Evolutionary conservation across 139 green algal species (phyloP).

Genomic region (Chlamydomonas sphaeroides): DNA sequence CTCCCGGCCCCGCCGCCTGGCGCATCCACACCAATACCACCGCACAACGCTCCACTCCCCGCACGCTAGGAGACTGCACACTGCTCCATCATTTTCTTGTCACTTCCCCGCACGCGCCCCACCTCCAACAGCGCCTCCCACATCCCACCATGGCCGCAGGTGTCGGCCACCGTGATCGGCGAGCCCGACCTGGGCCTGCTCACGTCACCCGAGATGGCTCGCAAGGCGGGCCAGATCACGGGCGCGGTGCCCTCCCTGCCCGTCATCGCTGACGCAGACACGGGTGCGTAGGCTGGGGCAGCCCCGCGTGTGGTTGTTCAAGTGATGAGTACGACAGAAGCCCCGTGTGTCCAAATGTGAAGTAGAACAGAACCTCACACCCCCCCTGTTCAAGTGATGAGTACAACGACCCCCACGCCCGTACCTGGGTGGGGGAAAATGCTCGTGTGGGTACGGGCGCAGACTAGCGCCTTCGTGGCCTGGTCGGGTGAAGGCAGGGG

Average conservation of each 20-base stretch:
- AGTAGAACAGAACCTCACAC: no score
- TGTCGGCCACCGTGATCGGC: constrained; percentile 76
- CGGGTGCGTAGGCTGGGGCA: constrained; percentile 62
- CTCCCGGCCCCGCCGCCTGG: no score
- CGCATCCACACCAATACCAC: background rate
- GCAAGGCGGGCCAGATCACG: constrained; percentile 70
- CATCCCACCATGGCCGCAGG: constrained; percentile 21
- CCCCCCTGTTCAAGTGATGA: background rate
- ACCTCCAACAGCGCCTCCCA: background rate
- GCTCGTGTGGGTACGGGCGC: no score
- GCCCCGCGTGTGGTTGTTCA: no score
- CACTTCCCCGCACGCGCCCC: background rate
- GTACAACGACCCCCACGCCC: background rate
- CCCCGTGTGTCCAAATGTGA: no score
- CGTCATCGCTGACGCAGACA: constrained; percentile 85
- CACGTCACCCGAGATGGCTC: constrained; percentile 79
- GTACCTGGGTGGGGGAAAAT: no score
- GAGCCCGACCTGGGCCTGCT: constrained; percentile 84
- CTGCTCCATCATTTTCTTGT: background rate
- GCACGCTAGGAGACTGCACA: no score
- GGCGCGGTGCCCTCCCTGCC: constrained; percentile 61
- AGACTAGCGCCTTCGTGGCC: no score
- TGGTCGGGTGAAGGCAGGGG: no score
- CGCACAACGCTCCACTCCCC: background rate
- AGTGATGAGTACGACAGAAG: no score